phyloP scores from a whole-genome alignment of 164 flowering plant genomes.

The Tetracentron sinense region DNA sequence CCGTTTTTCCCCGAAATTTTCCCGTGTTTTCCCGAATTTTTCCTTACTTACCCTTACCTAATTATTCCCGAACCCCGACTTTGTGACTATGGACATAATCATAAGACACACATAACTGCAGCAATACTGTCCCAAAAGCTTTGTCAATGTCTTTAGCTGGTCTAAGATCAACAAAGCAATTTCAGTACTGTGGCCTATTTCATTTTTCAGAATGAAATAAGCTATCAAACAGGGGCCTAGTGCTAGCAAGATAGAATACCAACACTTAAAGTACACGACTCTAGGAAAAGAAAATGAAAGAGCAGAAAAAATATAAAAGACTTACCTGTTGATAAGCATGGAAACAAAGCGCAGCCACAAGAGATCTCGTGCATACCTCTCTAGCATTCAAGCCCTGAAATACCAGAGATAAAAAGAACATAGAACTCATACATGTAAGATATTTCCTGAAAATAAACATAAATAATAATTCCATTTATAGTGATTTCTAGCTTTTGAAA shows the following conservation, averaged over 20 bases:
- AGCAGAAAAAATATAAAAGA: background rate
- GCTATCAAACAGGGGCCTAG: too few species aligned
- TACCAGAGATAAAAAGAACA: slow-evolving; percentile 1
- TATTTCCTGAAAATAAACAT: background rate
- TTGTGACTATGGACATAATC: too few species aligned
- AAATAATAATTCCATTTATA: background rate
- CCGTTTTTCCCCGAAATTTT: too few species aligned
- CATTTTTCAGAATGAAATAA: too few species aligned
- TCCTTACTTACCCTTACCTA: too few species aligned
- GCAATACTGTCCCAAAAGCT: too few species aligned
- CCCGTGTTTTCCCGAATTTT: too few species aligned
- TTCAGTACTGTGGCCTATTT: too few species aligned
- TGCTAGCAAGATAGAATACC: background rate
- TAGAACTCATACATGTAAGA: background rate
- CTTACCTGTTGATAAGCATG: slow-evolving; percentile 98
- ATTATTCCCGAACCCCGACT: too few species aligned
- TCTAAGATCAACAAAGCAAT: too few species aligned
- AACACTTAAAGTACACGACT: background rate
- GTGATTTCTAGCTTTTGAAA: background rate
- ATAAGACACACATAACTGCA: too few species aligned
- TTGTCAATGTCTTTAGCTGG: too few species aligned
- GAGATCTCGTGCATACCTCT: slow-evolving; percentile 51
- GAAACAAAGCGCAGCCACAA: slow-evolving; percentile 87
- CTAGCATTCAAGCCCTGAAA: slow-evolving; percentile 70
- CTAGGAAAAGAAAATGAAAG: slow-evolving; percentile 1